These are phyloP conservation scores for Piper betle DNA, from an alignment of 164 flowering plant genomes.

Conservation along the genomic window DNA sequence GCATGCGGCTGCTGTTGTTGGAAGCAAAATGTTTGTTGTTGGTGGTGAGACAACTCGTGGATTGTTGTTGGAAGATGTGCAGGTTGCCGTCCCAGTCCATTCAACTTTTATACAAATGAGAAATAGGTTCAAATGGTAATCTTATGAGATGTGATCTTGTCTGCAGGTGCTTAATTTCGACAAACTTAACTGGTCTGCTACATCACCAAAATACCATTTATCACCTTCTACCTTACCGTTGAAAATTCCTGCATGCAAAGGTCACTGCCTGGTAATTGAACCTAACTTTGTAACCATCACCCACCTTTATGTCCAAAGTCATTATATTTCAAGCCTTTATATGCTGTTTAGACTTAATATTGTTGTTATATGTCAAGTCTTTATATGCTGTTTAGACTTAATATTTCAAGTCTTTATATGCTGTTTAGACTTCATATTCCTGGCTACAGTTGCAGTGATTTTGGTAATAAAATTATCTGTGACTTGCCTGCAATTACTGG, in stretches of 20 bases:
- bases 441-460: too few relatives aligned
- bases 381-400: too few relatives aligned
- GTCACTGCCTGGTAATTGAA: constrained; percentile 67
- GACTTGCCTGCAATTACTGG: too few relatives aligned
- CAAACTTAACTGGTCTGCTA: constrained; percentile 56
- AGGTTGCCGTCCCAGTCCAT: constrained; percentile 28
- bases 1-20: constrained; percentile 96
- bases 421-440: too few relatives aligned
- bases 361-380: background rate
- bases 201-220: constrained; percentile 75
- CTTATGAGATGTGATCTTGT: constrained; percentile 3
- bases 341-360: too few relatives aligned
- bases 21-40: constrained; percentile 94
- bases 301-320: background rate
- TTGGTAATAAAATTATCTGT: too few relatives aligned
- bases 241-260: constrained; percentile 93
- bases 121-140: background rate
- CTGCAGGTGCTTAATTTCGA: constrained; percentile 87
- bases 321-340: background rate
- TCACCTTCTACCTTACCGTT: constrained; percentile 81
- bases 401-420: too few relatives aligned
- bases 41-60: constrained; percentile 89
- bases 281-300: background rate
- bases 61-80: constrained; percentile 74
- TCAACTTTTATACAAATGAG: background rate